Percentiles rank a stretch among this genome's conserved stretches.
Evolutionary conservation across 1,284 basidiomycete genomes (phyloP).

Genomic region (Earliella scabrosa): DNA sequence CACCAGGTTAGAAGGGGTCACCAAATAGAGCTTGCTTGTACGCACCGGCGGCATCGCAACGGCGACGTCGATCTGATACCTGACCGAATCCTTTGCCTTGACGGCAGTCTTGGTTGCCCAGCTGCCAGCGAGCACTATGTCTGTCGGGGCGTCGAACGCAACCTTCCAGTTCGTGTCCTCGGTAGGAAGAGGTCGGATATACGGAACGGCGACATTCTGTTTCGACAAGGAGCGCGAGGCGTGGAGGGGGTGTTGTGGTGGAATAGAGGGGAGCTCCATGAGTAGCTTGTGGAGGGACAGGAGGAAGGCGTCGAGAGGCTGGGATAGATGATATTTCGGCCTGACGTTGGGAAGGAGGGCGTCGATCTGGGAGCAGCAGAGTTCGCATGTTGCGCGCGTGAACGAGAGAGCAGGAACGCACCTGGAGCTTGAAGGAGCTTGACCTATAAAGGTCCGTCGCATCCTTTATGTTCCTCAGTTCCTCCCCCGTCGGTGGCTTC

Average conservation of each 20-base stretch:
- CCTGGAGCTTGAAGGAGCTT: slow-evolving; percentile 86
- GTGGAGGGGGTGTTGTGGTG: slow-evolving; percentile 69
- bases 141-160: slow-evolving; percentile 66
- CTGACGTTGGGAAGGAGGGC: slow-evolving; percentile 79
- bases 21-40: too few species aligned
- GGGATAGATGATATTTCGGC: slow-evolving; percentile 61
- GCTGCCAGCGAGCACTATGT: slow-evolving; percentile 74
- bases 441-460: slow-evolving; percentile 83
- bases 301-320: slow-evolving; percentile 68
- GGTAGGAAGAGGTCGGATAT: slow-evolving; percentile 64
- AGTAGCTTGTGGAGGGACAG: slow-evolving; percentile 64
- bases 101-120: slow-evolving; percentile 75
- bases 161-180: slow-evolving; percentile 81
- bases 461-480: slow-evolving; percentile 78
- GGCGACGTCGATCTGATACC: slow-evolving; percentile 82
- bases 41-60: slow-evolving; percentile 87
- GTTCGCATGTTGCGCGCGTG: not conserved
- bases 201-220: slow-evolving; percentile 61
- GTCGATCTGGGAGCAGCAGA: slow-evolving; percentile 62
- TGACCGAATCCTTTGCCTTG: slow-evolving; percentile 63
- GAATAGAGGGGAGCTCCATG: slow-evolving; percentile 56
- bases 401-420: slow-evolving; percentile 33
- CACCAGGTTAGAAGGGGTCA: too few species aligned
- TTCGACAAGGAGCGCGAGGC: slow-evolving; percentile 57
- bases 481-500: slow-evolving; percentile 68